These are phyloP conservation scores for Hymenochaete sp. DNA, from an alignment of 1,284 basidiomycete genomes.

Conservation along the genomic window DNA sequence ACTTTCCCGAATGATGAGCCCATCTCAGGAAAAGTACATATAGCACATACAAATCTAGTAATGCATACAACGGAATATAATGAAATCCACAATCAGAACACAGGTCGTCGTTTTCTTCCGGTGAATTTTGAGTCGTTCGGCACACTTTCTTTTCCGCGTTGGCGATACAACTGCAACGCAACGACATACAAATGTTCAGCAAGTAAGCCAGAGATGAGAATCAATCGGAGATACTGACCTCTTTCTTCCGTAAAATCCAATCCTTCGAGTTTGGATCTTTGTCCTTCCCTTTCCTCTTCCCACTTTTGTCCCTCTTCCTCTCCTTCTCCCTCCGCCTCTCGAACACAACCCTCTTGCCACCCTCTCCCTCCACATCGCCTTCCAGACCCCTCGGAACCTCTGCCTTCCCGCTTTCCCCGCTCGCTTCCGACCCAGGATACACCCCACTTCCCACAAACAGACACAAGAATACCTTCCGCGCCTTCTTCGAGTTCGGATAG, in stretches of 20 bases:
- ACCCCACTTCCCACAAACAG: conserved; percentile 70
- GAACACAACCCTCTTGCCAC: conserved; percentile 39
- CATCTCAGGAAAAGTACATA: conserved; percentile 2
- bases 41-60: not conserved
- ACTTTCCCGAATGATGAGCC: too few species aligned
- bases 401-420: conserved; percentile 24
- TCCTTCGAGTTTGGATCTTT: conserved; percentile 42
- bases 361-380: conserved; percentile 41
- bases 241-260: conserved; percentile 82
- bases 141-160: conserved; percentile 72
- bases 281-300: conserved; percentile 65
- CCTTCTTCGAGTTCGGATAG: conserved; percentile 94
- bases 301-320: conserved; percentile 40
- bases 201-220: not conserved
- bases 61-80: conserved; percentile 2
- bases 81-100: conserved; percentile 47
- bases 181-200: not conserved
- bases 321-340: conserved; percentile 65
- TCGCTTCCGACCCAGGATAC: too few species aligned
- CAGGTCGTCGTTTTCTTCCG: conserved; percentile 60
- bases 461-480: conserved; percentile 86
- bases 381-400: conserved; percentile 70
- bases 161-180: conserved; percentile 60
- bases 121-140: conserved; percentile 78
- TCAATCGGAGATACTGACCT: conserved; percentile 35